Percentiles rank a stretch among this genome's conserved stretches.
These are phyloP conservation scores for Boletus rex-veris DNA, from an alignment of 768 basidiomycete species.

Conservation along the genomic window DNA sequence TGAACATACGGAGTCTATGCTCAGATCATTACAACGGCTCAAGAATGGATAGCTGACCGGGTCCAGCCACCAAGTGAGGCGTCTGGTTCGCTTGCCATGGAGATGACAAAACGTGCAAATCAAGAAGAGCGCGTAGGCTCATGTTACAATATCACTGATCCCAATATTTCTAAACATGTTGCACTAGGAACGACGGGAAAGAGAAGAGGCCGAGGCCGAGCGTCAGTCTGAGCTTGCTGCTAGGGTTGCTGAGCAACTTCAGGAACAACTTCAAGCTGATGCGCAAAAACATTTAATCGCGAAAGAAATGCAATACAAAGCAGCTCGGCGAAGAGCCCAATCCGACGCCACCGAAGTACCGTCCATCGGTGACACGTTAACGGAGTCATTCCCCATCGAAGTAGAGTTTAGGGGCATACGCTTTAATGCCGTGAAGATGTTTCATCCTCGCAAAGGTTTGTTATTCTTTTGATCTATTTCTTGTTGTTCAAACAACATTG, in stretches of 20 bases:
- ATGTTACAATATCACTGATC: not conserved
- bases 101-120: slow-evolving; percentile 72
- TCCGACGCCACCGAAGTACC: slow-evolving; percentile 72
- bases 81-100: slow-evolving; percentile 66
- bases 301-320: slow-evolving; percentile 48
- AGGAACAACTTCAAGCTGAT: slow-evolving; percentile 65
- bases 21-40: slow-evolving; percentile 62
- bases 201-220: slow-evolving; percentile 55
- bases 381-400: slow-evolving; percentile 57
- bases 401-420: slow-evolving; percentile 55
- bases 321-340: slow-evolving; percentile 57
- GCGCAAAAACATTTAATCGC: slow-evolving; percentile 48
- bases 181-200: slow-evolving; percentile 48
- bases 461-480: not conserved
- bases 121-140: slow-evolving; percentile 61
- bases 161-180: not conserved
- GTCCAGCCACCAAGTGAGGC: slow-evolving; percentile 56
- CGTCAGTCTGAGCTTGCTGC: slow-evolving; percentile 48
- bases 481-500: not conserved
- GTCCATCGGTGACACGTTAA: slow-evolving; percentile 44
- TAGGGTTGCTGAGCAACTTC: slow-evolving; percentile 54
- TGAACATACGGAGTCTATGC: not conserved
- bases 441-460: slow-evolving; percentile 67
- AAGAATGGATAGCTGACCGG: slow-evolving; percentile 67
- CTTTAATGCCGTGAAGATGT: slow-evolving; percentile 67